Evolutionary conservation across 1,139 yeast species (phyloP).

Genomic region (Insectozyma bohioensis): DNA sequence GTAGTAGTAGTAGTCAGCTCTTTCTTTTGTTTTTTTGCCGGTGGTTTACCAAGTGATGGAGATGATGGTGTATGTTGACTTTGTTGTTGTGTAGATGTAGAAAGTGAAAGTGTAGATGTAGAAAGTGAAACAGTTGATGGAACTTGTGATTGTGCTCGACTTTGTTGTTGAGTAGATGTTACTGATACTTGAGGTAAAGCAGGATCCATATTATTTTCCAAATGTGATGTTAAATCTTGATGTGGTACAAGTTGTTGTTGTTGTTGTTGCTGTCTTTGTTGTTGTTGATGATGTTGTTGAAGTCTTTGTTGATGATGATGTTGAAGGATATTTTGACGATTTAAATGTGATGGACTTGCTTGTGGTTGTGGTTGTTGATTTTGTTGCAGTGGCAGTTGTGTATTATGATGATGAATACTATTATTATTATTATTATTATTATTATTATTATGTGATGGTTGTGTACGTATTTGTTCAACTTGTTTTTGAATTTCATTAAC

Average conservation of each 20-base stretch:
- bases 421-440: conserved; percentile 6
- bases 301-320: conserved; percentile 5
- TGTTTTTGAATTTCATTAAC: conserved; percentile 15
- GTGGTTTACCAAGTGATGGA: conserved; percentile 2
- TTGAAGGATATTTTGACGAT: conserved; percentile 3
- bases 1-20: conserved; percentile 7
- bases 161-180: conserved; percentile 5
- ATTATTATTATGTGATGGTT: too few relatives aligned
- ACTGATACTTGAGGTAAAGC: conserved; percentile 22
- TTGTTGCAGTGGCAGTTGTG: conserved; percentile 2
- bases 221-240: conserved; percentile 14
- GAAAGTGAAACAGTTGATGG: too few relatives aligned
- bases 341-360: conserved; percentile 4
- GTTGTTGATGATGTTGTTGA: conserved; percentile 7
- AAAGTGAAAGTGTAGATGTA: too few relatives aligned
- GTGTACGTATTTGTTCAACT: too few relatives aligned
- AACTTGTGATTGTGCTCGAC: background rate
- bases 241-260: conserved; percentile 8
- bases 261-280: conserved; percentile 6
- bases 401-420: background rate
- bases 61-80: conserved; percentile 4
- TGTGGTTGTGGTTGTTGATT: conserved; percentile 1
- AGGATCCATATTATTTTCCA: conserved; percentile 40
- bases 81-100: too few relatives aligned
- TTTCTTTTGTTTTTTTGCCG: conserved; percentile 8